Base-by-base conservation (phyloP, 1,284 basidiomycete genomes). In the Puccinia coronata region DNA sequence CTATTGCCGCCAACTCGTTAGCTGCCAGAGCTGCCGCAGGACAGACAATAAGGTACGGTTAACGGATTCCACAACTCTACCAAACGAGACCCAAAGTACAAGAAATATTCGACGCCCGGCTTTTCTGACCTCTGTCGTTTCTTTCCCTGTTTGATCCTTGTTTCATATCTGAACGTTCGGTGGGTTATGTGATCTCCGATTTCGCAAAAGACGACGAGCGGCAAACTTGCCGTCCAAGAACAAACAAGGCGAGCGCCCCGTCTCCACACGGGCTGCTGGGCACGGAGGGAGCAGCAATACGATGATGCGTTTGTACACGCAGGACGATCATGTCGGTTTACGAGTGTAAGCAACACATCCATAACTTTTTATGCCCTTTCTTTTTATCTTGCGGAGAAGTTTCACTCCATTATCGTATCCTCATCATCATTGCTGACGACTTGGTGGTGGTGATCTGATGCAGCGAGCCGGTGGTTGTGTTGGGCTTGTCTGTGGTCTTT, bases 231-330 rank as follows among this genome's bases (percentile, higher is more conserved):
- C 83, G 6, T 85, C 84, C n/a, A 83, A 83, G 47, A 47, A 23
- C 28, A 67, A 80, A 28, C 59, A 81, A 74, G 70, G n/a, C 9
- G 79, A 81, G 59, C 83, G 84, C 82, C 86, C 85, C 65, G 84
- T 85, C 82, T 85, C 84, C 65, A 83, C 85, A 25, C 83, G 86
- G 12, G 85, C 85, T 16, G 86, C 86, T n/a, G 86, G 86, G 34
- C 85, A 85, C 12, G 86, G 86, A 57, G 86, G 86, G 18, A 86
- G 85, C 63, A 85, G 85, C 39, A 86, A 84, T 80, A 86, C 86
- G 34, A 86, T 86, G 86, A 84, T 86, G 83, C 83, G 85, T 9
- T 83, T 86, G 36, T 86, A 86, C 83, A 86, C 86, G 20, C 79
- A 81, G 57, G 86, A 86, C 57, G 86, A 86, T 83, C 85, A 83